These are phyloP conservation scores for Rhazya stricta DNA, from an alignment of 257 asterid species.

Conservation along the genomic window DNA sequence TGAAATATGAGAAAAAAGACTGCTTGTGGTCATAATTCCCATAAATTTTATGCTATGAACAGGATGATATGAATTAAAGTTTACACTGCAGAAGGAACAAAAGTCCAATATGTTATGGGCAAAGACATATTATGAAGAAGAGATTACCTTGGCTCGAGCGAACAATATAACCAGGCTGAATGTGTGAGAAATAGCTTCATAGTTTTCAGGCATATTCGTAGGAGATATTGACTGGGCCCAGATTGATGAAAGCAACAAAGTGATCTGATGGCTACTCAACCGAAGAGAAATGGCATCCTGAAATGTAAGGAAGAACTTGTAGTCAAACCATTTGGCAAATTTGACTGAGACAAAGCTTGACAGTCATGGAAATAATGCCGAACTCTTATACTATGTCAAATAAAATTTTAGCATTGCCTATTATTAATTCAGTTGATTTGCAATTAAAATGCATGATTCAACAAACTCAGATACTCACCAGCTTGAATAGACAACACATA, in stretches of 20 bases:
- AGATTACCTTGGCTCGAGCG: constrained; percentile 80
- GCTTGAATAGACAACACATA: not conserved
- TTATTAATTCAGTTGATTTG: not conserved
- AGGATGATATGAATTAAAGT: not conserved
- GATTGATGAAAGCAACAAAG: constrained; percentile 71
- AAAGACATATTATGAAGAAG: constrained; percentile 2
- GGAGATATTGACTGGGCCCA: constrained; percentile 82
- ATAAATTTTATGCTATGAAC: not conserved
- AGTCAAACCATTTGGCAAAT: constrained; percentile 9
- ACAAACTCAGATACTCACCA: not conserved
- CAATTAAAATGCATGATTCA: not conserved
- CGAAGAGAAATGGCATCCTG: constrained; percentile 74
- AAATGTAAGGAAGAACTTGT: constrained; percentile 16
- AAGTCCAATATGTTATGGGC: not conserved
- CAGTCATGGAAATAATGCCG: too few relatives aligned
- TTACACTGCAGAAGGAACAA: not conserved
- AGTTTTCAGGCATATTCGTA: constrained; percentile 80
- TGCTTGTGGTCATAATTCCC: not conserved
- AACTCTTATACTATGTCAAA: too few relatives aligned
- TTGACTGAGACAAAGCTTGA: not conserved
- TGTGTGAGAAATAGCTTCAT: constrained; percentile 94
- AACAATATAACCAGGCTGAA: constrained; percentile 80
- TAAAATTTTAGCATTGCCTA: not conserved
- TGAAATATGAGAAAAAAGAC: not conserved
- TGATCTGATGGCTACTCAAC: constrained; percentile 91